These are phyloP conservation scores for Trichoderma endophyticum DNA, from an alignment of 2,329 filamentous ascomycete genomes.

Conservation along the genomic window DNA sequence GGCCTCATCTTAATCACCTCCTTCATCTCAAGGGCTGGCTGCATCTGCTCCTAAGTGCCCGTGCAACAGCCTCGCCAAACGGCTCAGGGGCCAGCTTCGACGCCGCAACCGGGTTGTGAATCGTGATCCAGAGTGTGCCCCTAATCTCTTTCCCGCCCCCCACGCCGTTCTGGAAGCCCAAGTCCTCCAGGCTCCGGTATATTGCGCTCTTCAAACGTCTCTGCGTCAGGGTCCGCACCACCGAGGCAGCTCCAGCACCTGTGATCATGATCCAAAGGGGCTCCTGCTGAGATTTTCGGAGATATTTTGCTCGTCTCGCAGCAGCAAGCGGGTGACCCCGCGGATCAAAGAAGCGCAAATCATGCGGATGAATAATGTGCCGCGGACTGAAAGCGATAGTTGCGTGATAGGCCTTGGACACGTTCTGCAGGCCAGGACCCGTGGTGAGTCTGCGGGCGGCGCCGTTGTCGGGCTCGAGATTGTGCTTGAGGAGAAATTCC, in stretches of 20 bases:
- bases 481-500: slow-evolving; percentile 28
- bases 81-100: slow-evolving; percentile 17
- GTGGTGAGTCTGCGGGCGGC: slow-evolving; percentile 19
- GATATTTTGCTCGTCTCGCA: slow-evolving; percentile 28
- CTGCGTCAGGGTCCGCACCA: slow-evolving; percentile 29
- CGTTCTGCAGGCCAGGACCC: slow-evolving; percentile 13
- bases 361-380: slow-evolving; percentile 34
- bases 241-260: slow-evolving; percentile 4
- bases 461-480: slow-evolving; percentile 27
- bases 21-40: not conserved
- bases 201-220: slow-evolving; percentile 29
- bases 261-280: slow-evolving; percentile 35
- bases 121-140: slow-evolving; percentile 28
- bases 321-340: slow-evolving; percentile 33
- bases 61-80: slow-evolving; percentile 25
- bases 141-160: slow-evolving; percentile 20
- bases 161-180: slow-evolving; percentile 25
- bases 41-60: slow-evolving; percentile 19
- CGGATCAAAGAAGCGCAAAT: slow-evolving; percentile 33
- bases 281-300: slow-evolving; percentile 25
- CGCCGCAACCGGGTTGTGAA: slow-evolving; percentile 23
- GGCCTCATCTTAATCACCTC: not conserved
- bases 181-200: slow-evolving; percentile 27
- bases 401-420: slow-evolving; percentile 24
- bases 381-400: slow-evolving; percentile 27